Base-by-base conservation (phyloP, 345 rosid genomes). In the Corchorus olitorius region DNA sequence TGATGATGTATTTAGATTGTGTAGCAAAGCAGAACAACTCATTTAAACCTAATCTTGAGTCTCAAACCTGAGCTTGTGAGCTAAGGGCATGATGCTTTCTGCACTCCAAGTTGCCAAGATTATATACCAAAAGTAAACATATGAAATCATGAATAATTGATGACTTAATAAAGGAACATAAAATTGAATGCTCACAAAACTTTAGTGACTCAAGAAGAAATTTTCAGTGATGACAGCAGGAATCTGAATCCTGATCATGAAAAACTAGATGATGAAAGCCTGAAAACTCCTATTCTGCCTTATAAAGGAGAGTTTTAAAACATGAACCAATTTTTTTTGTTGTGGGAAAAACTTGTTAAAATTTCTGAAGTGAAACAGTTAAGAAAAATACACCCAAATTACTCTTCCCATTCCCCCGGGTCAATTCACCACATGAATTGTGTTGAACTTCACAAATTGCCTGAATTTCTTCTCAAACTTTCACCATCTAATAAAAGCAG, bases 361-460 rank as follows among this genome's bases (percentile, higher is more conserved):
- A 59, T 52, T 17, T 70, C 27, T 37, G 65, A 72, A 55, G 33
- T 12, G 63, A 73, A 50, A 50, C 62, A 74, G 77, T 74, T 63
- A 33, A 10, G 56, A 33, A 61, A 27, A 48, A 3, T 66, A 20
- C 39, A 66, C 68, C 63, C 50, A 49, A 75, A 64, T 34, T 63
- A 41, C 49, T 75, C 37, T 63, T 41, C 46, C 43, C 12, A 39
- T 43, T 5, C 2, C 33, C 35, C 37, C 5, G 2, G 43, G 6
- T 39, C 6, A 65, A 69, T 27, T 27, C 45, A 80, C 78, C 93
- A 86, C 88, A 84, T 67, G 83, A 74, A 81, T 79, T 77, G 90
- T 78, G 86, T 85, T 83, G 83, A 55, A 39, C 43, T 52, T 34
- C 58, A 56, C 34, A 70, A 39, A 39, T 33, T 19, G 66, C 3